These are phyloP conservation scores for Gloeopeniophorella convolvens DNA, from an alignment of 768 basidiomycete genomes.

Conservation along the genomic window DNA sequence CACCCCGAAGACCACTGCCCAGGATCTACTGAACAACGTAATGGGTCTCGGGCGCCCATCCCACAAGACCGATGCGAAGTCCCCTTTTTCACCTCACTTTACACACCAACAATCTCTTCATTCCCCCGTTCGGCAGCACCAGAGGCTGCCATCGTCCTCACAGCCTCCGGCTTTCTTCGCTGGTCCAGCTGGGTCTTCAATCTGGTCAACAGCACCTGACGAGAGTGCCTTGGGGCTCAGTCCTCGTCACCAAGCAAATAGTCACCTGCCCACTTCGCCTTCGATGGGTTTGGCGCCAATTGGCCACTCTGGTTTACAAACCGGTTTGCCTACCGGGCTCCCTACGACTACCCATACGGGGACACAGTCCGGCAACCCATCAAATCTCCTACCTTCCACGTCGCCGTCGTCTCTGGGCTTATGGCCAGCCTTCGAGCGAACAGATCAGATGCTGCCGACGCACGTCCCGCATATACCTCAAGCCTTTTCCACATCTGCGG, in stretches of 20 bases:
- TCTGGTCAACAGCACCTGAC: conserved; percentile 60
- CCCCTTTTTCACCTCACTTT: conserved; percentile 12
- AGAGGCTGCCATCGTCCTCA: conserved; percentile 27
- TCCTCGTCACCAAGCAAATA: conserved; percentile 10
- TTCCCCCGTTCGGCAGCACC: conserved; percentile 12
- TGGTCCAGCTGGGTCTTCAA: conserved; percentile 40
- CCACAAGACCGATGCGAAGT: conserved; percentile 16
- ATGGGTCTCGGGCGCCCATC: conserved; percentile 32
- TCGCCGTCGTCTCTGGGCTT: conserved; percentile 6
- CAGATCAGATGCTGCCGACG: conserved; percentile 1
- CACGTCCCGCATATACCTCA: neutral
- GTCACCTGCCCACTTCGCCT: conserved; percentile 2
- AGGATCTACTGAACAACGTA: conserved; percentile 58
- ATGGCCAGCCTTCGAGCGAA: conserved; percentile 12
- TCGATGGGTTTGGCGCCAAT: neutral
- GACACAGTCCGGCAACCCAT: neutral
- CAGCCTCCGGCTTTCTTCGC: conserved; percentile 48
- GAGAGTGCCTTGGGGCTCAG: conserved; percentile 27
- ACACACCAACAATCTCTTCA: conserved; percentile 8
- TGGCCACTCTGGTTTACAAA: conserved; percentile 4
- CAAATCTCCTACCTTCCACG: neutral
- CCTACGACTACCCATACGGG: neutral
- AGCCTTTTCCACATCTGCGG: neutral
- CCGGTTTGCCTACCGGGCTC: neutral
- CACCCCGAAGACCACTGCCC: conserved; percentile 45